Base-by-base conservation (phyloP, 768 basidiomycete species). In the Leccinum subgranulosum region DNA sequence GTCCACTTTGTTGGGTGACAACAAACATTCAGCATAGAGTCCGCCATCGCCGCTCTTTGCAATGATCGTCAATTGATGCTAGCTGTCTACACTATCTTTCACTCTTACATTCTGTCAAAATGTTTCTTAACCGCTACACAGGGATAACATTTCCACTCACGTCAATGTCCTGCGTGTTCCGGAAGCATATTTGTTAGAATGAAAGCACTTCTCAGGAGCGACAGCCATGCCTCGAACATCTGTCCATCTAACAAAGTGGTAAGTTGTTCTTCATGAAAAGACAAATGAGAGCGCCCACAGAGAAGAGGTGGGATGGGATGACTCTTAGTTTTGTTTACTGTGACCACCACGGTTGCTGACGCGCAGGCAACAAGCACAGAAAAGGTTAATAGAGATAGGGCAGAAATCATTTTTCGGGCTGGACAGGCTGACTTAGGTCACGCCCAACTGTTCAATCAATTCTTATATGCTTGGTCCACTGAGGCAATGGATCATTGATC, bases 31-130 rank as follows among this genome's bases (percentile, higher is more conserved):
- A 2, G 77, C 85, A 55, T 87, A 86, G 14, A 87, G 66, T 2
- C 85, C 84, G 25, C 85, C 84, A 58, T 86, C 85, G 15, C 83
- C 83, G 54, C 84, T 84, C 83, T 86, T 48, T 28, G 7, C 52
- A 34, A 15, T 34, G 6, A 50, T 39, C 21, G 64, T 66, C 59
- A 71, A 65, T 60, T 27, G 5, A 56, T 17, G 10, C 46, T 17
- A 19, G 19, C 3, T 12, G 34, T 14, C 47, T 6, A 7, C 33
- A 15, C 19, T 6, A 43, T 2, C 6, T 17, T 39, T 11, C 28
- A 49, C 25, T 61, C 72, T 66, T 67, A 76, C 76, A 64, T 74
- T 70, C 74, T 77, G 63, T 31, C 48, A 25, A 36, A 56, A 3
- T 8, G 3, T 54, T 56, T 33, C 33, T 25, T 9, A 15, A 27